Conservation (phyloP, 441 rosid species). For the Gossypium trilobum region DNA sequence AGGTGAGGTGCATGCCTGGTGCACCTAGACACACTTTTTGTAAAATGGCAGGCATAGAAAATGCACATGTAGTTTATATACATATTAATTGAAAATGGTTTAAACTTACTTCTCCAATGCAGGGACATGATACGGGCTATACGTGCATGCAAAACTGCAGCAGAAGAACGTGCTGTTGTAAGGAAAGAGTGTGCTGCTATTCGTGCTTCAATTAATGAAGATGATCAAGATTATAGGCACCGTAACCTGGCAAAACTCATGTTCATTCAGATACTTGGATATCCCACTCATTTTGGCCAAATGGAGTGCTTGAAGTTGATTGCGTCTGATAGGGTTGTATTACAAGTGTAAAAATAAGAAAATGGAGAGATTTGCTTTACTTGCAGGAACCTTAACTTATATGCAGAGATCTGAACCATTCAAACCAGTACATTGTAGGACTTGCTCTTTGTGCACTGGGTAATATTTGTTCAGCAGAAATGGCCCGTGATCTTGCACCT, state of each 20-base stretch:
- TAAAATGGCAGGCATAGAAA: background rate
- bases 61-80: background rate
- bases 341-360: background rate
- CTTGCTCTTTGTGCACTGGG: constrained; percentile 98
- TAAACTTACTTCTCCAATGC: constrained; percentile 21
- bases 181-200: constrained; percentile 96
- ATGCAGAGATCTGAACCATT: constrained; percentile 70
- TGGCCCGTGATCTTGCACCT: constrained; percentile 99
- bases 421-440: constrained; percentile 94
- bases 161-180: constrained; percentile 94
- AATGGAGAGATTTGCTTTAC: constrained; percentile 8
- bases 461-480: constrained; percentile 95
- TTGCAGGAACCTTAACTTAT: constrained; percentile 49
- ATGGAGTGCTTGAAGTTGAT: constrained; percentile 96
- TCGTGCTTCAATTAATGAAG: constrained; percentile 75
- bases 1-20: too few species aligned
- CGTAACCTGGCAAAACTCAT: constrained; percentile 87
- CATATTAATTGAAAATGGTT: background rate
- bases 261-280: constrained; percentile 99
- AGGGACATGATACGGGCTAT: constrained; percentile 99
- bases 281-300: constrained; percentile 98
- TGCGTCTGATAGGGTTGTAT: constrained; percentile 26
- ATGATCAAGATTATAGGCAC: constrained; percentile 78
- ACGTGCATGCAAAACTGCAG: constrained; percentile 96
- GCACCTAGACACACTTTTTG: background rate